phyloP scores from a whole-genome alignment of 257 asterid genomes.

The Anisodus tanguticus region DNA sequence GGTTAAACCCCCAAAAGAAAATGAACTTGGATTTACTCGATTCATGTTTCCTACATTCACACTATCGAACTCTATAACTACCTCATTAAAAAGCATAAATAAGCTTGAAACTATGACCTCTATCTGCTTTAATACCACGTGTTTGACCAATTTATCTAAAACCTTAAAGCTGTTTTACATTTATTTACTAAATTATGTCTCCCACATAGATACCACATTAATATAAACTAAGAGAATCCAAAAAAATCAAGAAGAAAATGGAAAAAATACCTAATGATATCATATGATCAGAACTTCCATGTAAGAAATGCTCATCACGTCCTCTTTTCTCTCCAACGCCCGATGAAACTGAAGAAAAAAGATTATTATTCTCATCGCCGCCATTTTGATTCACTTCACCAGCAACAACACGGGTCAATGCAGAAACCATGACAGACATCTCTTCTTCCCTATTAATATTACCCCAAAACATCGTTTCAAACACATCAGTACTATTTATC shows the following conservation, averaged over 20 bases:
- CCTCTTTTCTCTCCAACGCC: constrained; percentile 54
- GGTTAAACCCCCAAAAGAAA: too few relatives aligned
- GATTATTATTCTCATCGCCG: too few relatives aligned
- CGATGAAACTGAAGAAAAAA: constrained; percentile 30
- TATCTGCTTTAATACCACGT: too few relatives aligned
- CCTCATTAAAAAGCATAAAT: neutral
- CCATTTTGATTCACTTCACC: constrained; percentile 3
- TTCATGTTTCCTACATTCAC: too few relatives aligned
- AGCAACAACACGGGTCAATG: constrained; percentile 66
- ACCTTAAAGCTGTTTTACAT: too few relatives aligned
- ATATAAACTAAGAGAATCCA: neutral
- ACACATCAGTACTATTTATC: neutral
- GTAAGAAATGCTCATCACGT: constrained; percentile 39
- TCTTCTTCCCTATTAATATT: constrained; percentile 57
- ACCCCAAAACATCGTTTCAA: constrained; percentile 39
- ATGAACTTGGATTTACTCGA: too few relatives aligned
- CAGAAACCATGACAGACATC: constrained; percentile 79
- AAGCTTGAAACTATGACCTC: neutral
- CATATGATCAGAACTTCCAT: constrained; percentile 31
- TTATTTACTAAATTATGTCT: too few relatives aligned
- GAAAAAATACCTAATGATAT: constrained; percentile 38
- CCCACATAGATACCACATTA: too few relatives aligned
- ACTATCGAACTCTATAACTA: too few relatives aligned
- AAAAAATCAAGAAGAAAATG: neutral
- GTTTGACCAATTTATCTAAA: too few relatives aligned